Base-by-base conservation (phyloP, 2,329 filamentous ascomycete species). In the Lasiodiplodia sp. region DNA sequence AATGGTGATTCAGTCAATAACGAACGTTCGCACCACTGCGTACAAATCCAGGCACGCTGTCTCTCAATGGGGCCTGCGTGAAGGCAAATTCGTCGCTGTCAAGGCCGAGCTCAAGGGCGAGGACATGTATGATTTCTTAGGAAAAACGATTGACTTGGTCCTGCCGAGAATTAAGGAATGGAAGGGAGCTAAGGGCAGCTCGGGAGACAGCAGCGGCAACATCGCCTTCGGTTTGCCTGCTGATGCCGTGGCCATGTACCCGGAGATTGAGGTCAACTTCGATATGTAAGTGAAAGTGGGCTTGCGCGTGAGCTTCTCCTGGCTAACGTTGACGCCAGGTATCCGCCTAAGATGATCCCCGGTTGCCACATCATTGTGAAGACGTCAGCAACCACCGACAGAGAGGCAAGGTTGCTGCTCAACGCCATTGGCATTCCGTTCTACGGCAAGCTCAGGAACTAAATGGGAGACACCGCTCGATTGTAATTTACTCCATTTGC, bases 151-250 rank as follows among this genome's bases (percentile, higher is more conserved):
- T 67, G 93, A 97, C 78, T 85, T 98, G 10, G 94, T 99, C 6
- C 86, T 98, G 78, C 96, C 96, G 49, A 92, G 90, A 77, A 96
- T 99, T 81, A 99, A 98, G 85, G 96, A 99, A 74, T 99, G 93
- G 92, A 88, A 88, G 68, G 96, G 96, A 69, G 84, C 92, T n/a
- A 87, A 87, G 73, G 90, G 89, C 60, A 87, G 84, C 53, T 92
- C 92, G 49, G 96, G 96, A 76, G 96, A 99, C 79, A 90, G 89
- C 76, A 91, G 91, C 70, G 96, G 96, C 47, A 97, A 98, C 79
- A 86, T 99, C 73, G 87, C 86, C 11, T 95, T 94, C 79, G 96
- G 96, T 73, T 85, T 99, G 74, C 86, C 86, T 16, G 85, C 90
- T 5, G 90, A 93, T 69, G 88, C 91, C 73, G 89, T 97, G 75